Base-by-base conservation (phyloP, 1,139 yeast genomes). In the Pichia sp. region DNA sequence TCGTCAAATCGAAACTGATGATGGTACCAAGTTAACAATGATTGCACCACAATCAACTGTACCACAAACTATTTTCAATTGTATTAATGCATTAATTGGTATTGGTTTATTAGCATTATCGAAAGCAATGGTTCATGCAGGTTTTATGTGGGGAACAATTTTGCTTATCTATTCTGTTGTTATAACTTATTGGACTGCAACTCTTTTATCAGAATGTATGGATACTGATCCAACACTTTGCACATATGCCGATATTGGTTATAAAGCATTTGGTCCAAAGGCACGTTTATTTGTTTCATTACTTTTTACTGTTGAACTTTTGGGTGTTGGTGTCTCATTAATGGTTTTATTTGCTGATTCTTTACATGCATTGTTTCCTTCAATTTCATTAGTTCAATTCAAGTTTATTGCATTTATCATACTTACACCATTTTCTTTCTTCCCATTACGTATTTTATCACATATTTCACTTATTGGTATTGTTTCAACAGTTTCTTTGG, bases 21-120 rank as follows among this genome's bases (percentile, higher is more conserved):
- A 83, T 53, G 96, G 96, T 4, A 79, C 80, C 47, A 69, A 80
- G n/a, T 76, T 83, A 36, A 84, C 92, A 1, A 79, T 85, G 47
- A 73, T 88, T 46, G 89, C 87, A 7, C 96, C 97, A 38, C 92
- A 85, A 64, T 85, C 95, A 7, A 89, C 96, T 0, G 85, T 80
- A 0, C 87, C 95, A 1, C 97, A 90, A 64, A 90, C 97, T 0
- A 71, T 87, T 30, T 89, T 90, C 71, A 90, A 90, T 61, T 81
- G 95, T 7, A 82, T 89, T 45, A 90, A 90, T 62, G 86, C 89
- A 0, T 70, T 89, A 39, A 80, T 89, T 58, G 97, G 97, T 0
- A 82, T 90, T 47, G 97, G 96, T 3, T 72, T 90, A 60, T 72
- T 89, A 38, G 85, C 96, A 1, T 69, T 90, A 41, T 95, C 97